Conservation (phyloP, 129 eudicot genomes). For the Calendula officinalis region DNA sequence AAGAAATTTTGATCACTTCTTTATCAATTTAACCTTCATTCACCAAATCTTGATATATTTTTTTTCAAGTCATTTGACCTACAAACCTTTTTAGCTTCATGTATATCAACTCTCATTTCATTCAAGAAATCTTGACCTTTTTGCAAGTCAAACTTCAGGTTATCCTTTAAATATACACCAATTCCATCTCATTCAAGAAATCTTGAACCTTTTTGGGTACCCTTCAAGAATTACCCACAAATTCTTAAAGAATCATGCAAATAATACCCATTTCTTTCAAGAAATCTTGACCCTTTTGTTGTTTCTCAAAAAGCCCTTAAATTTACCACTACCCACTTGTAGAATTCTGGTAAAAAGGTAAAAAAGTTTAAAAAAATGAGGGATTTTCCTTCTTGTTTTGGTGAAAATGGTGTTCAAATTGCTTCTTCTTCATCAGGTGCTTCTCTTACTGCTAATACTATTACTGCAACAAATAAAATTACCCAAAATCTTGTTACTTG, state of each 20-base stretch:
- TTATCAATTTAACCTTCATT: background rate
- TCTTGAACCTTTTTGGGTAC: conserved; percentile 12
- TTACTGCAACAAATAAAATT: conserved; percentile 23
- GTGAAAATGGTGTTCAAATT: conserved; percentile 75
- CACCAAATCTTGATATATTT: background rate
- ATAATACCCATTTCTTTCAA: background rate
- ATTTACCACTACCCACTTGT: conserved; percentile 16
- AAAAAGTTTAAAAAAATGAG: conserved; percentile 46
- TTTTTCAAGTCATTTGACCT: conserved; percentile 1
- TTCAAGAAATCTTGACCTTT: conserved; percentile 20
- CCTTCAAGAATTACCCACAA: conserved; percentile 7
- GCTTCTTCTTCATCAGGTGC: conserved; percentile 47
- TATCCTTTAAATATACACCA: background rate
- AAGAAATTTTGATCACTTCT: conserved; percentile 8
- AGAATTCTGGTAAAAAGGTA: background rate
- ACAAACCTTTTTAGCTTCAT: conserved; percentile 17
- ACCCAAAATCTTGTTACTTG: conserved; percentile 67
- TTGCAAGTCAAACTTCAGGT: background rate
- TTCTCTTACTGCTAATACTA: conserved; percentile 4
- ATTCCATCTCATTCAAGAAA: conserved; percentile 16
- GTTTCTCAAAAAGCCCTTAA: conserved; percentile 12
- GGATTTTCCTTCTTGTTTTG: conserved; percentile 81
- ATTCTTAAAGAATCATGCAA: too few relatives aligned
- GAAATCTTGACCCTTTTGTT: background rate
- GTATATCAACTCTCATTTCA: conserved; percentile 3